These are phyloP conservation scores for Solanum tacnaense DNA, from an alignment of 257 asterid genomes.

Conservation along the genomic window DNA sequence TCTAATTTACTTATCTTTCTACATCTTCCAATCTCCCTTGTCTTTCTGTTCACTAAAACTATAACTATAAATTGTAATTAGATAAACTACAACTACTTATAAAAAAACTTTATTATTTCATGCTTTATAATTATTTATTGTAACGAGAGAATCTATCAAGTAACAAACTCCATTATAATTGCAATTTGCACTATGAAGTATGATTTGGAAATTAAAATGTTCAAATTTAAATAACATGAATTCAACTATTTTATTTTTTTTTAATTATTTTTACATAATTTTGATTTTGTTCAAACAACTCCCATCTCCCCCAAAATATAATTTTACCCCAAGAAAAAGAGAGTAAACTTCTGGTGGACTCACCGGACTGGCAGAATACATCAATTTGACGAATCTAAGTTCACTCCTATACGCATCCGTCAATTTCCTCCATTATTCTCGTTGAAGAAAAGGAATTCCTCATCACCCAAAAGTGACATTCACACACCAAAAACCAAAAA, in stretches of 20 bases:
- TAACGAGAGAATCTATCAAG: not conserved
- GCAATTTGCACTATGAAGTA: not conserved
- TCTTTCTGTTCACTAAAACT: accelerated
- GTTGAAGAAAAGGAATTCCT: not conserved
- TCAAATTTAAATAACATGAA: not conserved
- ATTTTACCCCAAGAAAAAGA: not conserved
- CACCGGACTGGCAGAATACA: not conserved
- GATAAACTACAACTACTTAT: accelerated
- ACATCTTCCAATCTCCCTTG: accelerated
- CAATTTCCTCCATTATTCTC: not conserved
- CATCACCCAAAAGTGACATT: not conserved
- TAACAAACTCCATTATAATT: not conserved
- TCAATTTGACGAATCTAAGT: not conserved
- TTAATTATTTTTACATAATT: too few relatives aligned
- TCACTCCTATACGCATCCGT: not conserved
- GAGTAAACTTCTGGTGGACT: not conserved
- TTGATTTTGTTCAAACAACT: not conserved
- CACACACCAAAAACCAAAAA: not conserved
- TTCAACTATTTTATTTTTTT: too few relatives aligned
- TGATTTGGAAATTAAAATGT: not conserved
- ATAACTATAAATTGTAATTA: not conserved
- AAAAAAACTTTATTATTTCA: too few relatives aligned
- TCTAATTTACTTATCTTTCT: accelerated
- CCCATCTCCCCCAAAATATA: too few relatives aligned
- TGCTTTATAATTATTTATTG: not conserved